Percentiles rank a stretch among this genome's conserved stretches.
Conservation (phyloP, 1,139 yeast species). For the Debaryomyces fabryi region DNA sequence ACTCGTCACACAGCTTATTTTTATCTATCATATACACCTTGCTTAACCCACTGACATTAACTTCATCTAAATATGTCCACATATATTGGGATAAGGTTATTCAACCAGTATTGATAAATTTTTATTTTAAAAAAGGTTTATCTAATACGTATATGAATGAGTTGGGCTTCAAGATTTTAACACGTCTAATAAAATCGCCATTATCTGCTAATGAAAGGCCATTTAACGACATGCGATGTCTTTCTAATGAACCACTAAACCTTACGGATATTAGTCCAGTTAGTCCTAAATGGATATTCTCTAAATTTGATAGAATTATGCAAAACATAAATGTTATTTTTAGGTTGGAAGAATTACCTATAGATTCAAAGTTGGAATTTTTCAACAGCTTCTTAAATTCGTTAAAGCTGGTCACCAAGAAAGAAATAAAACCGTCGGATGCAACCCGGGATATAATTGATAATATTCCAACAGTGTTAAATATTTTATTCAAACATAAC, state of each 20-base stretch:
- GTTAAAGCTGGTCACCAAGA: slow-evolving; percentile 30
- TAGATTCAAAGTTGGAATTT: slow-evolving; percentile 31
- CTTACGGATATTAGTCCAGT: slow-evolving; percentile 35
- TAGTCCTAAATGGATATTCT: slow-evolving; percentile 37
- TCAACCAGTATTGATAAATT: slow-evolving; percentile 32
- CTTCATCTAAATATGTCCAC: slow-evolving; percentile 30
- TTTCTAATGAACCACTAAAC: slow-evolving; percentile 35
- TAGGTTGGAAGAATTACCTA: slow-evolving; percentile 24
- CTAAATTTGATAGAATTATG: slow-evolving; percentile 35
- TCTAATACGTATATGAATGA: slow-evolving; percentile 28
- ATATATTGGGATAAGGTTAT: slow-evolving; percentile 45
- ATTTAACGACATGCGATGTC: slow-evolving; percentile 34
- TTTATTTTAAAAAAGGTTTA: slow-evolving; percentile 35
- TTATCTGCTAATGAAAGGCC: slow-evolving; percentile 23
- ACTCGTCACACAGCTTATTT: slow-evolving; percentile 33
- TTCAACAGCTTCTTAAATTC: slow-evolving; percentile 29
- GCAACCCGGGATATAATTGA: slow-evolving; percentile 37
- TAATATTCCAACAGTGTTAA: slow-evolving; percentile 29
- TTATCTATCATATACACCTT: slow-evolving; percentile 37
- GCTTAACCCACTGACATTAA: slow-evolving; percentile 26
- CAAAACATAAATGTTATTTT: slow-evolving; percentile 28
- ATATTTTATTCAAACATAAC: slow-evolving; percentile 23
- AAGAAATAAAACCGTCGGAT: slow-evolving; percentile 31
- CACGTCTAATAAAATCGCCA: slow-evolving; percentile 26
- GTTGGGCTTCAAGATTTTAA: slow-evolving; percentile 29